Percentiles rank a stretch among this genome's conserved stretches.
These are phyloP conservation scores for Colletotrichum cereale DNA, from an alignment of 2,329 filamentous ascomycete species.

Conservation along the genomic window DNA sequence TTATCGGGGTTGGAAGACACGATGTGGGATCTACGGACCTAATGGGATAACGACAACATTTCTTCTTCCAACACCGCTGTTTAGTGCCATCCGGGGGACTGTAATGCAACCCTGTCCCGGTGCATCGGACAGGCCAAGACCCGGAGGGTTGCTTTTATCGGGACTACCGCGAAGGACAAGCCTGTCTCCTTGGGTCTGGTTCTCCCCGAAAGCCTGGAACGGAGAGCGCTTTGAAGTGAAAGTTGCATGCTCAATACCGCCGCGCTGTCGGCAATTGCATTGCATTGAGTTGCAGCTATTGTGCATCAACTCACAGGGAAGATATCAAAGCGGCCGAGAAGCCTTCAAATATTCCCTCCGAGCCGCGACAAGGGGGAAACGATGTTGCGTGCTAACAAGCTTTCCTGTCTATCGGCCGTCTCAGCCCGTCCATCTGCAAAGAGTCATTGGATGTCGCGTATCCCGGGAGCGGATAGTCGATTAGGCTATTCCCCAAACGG, in stretches of 20 bases:
- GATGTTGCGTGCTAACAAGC: not conserved
- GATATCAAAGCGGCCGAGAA: not conserved
- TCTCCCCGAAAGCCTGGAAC: not conserved
- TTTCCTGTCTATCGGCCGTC: not conserved
- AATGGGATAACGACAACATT: not conserved
- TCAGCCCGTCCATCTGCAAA: not conserved
- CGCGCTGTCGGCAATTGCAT: not conserved
- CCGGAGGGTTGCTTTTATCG: not conserved
- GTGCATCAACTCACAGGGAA: not conserved
- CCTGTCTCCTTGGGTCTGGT: not conserved
- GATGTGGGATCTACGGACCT: not conserved
- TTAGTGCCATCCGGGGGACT: not conserved
- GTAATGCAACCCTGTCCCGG: not conserved
- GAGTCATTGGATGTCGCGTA: slow-evolving; percentile 27
- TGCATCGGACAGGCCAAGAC: not conserved
- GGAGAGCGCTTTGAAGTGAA: not conserved
- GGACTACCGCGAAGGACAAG: not conserved
- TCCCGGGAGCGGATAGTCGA: not conserved
- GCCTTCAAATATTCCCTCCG: not conserved
- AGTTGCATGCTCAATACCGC: not conserved
- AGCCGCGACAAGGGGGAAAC: not conserved
- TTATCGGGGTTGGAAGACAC: not conserved
- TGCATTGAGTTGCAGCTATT: not conserved
- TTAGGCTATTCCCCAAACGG: not conserved
- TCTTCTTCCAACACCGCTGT: not conserved